A percentile compares a stretch with the other conserved stretches of the same genome.
These are phyloP conservation scores for Lolium multiflorum DNA, from an alignment of 176 grass and related monocot genomes.

Conservation along the genomic window DNA sequence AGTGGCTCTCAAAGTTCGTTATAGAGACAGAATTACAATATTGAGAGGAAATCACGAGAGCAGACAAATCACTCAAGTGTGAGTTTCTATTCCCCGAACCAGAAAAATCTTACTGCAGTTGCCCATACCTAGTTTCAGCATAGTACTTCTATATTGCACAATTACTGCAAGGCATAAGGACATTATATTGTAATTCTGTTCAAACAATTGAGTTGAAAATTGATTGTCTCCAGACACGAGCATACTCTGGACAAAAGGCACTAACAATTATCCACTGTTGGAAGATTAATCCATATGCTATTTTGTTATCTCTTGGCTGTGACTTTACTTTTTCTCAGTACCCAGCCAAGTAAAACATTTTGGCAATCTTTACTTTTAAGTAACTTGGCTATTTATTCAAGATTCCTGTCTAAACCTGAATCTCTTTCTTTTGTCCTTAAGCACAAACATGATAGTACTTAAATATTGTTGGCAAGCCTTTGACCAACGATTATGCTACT, in stretches of 20 bases:
- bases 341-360: not conserved
- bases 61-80: slow-evolving; percentile 90
- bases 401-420: slow-evolving; percentile 12
- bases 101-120: slow-evolving; percentile 32
- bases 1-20: slow-evolving; percentile 77
- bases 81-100: slow-evolving; percentile 46
- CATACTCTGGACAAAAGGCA: not conserved
- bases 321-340: not conserved
- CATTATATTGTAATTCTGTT: slow-evolving; percentile 1
- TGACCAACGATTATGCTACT: not conserved
- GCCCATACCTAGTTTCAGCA: slow-evolving; percentile 29
- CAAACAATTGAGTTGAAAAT: slow-evolving; percentile 22
- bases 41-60: slow-evolving; percentile 83
- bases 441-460: not conserved
- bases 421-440: slow-evolving; percentile 15
- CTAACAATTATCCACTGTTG: not conserved
- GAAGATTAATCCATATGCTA: slow-evolving; percentile 15
- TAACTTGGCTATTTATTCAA: slow-evolving; percentile 26
- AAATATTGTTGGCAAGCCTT: not conserved
- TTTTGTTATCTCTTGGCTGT: not conserved
- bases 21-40: slow-evolving; percentile 83
- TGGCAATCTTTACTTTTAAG: not conserved
- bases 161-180: slow-evolving; percentile 11
- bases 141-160: slow-evolving; percentile 4
- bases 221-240: not conserved